Evolutionary conservation across 305 asterid genomes (phyloP), one percentile per base, ranked within the genome.

Genomic region (Ajuga reptans): DNA sequence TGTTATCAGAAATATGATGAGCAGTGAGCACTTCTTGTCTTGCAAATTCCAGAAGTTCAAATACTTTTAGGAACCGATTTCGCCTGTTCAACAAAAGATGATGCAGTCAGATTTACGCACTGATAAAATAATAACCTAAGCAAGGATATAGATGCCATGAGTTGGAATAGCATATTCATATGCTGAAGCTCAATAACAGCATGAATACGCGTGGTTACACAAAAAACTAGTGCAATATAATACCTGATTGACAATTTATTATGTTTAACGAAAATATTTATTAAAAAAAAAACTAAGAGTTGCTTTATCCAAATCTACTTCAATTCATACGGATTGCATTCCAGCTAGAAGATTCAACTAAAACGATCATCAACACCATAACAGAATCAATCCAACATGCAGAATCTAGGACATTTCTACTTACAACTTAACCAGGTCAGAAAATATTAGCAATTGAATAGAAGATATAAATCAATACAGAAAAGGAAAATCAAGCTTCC

Each of bases 1-100:
- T 36, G 59, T 51, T 18, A 31, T 63, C 42, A 54, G 52, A 45
- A 17, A 17, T n/a, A 16, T 42, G 69, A 70, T 4, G 43, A 18
- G 12, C 29, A 34, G 64, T 55, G 69, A 55, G 34, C 54, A 6
- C 39, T 60, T n/a, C 18, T 46, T 55, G 31, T 24, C 66, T 9
- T 50, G 29, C 71, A 36, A 60, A 46, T 37, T 67, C 68, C 72
- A 65, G 64, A 61, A 37, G 69, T 61, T 56, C 68, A 55, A 65
- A 7, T 31, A 64, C 58, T 21, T 61, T 31, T 5, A 55, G 33
- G 50, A 16, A 68, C 17, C 56, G 64, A 64, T 53, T 52, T 69
- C 39, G 5, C 68, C 69, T 59, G 74, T 45, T 62, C 56, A 60
- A 60, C 50, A 39, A 72, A 43, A 51, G 62, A 43, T 31, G 74